phyloP scores from a whole-genome alignment of 2,329 filamentous ascomycete genomes.

The Botrytis fabae region DNA sequence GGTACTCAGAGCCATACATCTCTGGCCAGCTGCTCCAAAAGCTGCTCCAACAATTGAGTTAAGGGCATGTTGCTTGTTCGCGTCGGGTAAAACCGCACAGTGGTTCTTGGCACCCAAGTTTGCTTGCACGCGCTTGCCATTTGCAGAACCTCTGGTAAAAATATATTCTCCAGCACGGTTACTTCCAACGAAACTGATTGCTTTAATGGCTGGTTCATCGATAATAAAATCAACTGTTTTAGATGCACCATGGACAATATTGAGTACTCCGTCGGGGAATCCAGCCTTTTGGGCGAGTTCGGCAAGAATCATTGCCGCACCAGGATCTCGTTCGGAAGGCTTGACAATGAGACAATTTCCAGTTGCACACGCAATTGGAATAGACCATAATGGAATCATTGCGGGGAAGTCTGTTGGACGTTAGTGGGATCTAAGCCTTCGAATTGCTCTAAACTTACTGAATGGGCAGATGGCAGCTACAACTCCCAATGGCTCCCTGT shows the following conservation, averaged over 20 bases:
- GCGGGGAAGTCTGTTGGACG: constrained; percentile 72
- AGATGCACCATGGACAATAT: constrained; percentile 78
- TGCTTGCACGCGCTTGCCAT: constrained; percentile 85
- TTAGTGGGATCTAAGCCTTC: background rate
- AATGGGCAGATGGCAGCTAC: constrained; percentile 85
- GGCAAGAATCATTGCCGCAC: constrained; percentile 80
- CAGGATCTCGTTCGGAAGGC: constrained; percentile 82
- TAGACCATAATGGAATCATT: constrained; percentile 92
- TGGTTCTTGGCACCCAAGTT: constrained; percentile 90
- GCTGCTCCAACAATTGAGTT: constrained; percentile 83
- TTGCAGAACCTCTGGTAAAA: constrained; percentile 73
- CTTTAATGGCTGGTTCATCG: constrained; percentile 82
- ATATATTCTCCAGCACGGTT: constrained; percentile 92
- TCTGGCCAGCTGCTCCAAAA: constrained; percentile 81
- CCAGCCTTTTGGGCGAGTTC: constrained; percentile 79
- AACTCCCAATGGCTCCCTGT: constrained; percentile 78
- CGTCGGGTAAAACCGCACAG: constrained; percentile 78
- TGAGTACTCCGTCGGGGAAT: constrained; percentile 79
- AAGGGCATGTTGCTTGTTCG: constrained; percentile 86
- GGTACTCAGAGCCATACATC: constrained; percentile 84
- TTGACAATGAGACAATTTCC: constrained; percentile 85
- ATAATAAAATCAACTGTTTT: constrained; percentile 84
- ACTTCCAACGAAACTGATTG: constrained; percentile 80
- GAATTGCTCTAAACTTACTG: constrained; percentile 53
- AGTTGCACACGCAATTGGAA: constrained; percentile 79